phyloP scores from a whole-genome alignment of 495 filamentous ascomycete species.

The Penicillium odoratum region DNA sequence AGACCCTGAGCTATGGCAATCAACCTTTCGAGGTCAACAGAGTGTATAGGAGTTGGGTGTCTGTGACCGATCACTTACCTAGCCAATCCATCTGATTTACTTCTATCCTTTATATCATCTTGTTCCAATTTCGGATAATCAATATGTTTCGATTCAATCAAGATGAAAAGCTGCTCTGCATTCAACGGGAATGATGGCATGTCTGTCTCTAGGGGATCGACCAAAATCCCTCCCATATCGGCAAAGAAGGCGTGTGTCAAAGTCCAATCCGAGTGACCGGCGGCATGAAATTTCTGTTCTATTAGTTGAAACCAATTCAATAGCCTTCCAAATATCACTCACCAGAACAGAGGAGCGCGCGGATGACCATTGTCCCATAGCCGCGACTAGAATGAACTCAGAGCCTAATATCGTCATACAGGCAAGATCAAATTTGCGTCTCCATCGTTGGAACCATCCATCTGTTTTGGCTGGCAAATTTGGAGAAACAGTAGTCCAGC shows the following conservation, averaged over 20 bases:
- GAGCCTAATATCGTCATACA: conserved; percentile 31
- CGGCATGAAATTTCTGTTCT: conserved; percentile 17
- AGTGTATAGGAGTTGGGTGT: background rate
- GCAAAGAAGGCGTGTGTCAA: conserved; percentile 39
- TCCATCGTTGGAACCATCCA: conserved; percentile 6
- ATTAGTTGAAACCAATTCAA: background rate
- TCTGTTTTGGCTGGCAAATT: conserved; percentile 27
- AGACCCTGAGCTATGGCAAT: conserved; percentile 16
- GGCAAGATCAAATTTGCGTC: conserved; percentile 28
- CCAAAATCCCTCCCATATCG: conserved; percentile 41
- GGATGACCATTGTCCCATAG: conserved; percentile 35
- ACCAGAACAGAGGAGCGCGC: conserved; percentile 31
- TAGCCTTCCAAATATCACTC: background rate
- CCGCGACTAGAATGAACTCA: conserved; percentile 33
- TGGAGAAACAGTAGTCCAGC: conserved; percentile 30
- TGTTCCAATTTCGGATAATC: conserved; percentile 25
- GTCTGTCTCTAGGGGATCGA: conserved; percentile 21
- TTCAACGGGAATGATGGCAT: conserved; percentile 9
- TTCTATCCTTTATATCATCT: conserved; percentile 38
- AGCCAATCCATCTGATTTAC: conserved; percentile 38
- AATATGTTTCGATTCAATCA: conserved; percentile 11
- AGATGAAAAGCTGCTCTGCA: conserved; percentile 9
- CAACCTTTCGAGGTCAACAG: background rate
- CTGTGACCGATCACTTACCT: conserved; percentile 4
- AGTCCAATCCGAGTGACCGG: conserved; percentile 30